Base-by-base conservation (phyloP, 352 stramenopile species). In the Hyaloperonospora brassicae region DNA sequence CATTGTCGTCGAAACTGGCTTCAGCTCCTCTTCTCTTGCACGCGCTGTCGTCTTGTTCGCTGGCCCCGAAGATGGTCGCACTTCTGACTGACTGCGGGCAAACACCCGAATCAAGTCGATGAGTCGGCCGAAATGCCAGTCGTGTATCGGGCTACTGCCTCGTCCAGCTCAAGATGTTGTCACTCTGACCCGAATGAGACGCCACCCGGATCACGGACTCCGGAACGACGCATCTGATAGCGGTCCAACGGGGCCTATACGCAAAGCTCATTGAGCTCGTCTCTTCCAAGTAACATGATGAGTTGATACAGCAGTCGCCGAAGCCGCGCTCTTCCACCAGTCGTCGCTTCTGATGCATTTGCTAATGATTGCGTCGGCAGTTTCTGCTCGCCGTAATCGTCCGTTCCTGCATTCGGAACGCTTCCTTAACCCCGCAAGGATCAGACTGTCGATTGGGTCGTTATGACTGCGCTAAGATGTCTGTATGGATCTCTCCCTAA, bases 161-260 rank as follows among this genome's bases (percentile, higher is more conserved):
- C 68, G 63, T 27, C 85, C 85, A 0, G 83, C 80, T 2, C 83
- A 61, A 22, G 75, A 70, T 0, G 88, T 95, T 44, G 82, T 95
- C 50, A 96, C 88, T 53, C 95, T 96, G 60, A 96, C 86, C 40
- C 96, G 94, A n/a, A 73, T 2, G 82, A n/a, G n/a, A n/a, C n/a
- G n/a, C n/a, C n/a, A n/a, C n/a, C n/a, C n/a, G n/a, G n/a, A n/a
- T n/a, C n/a, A n/a, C n/a, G n/a, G n/a, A n/a, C n/a, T n/a, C 89
- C 9, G 71, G 52, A 1, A 59, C 46, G 27, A 8, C 7, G 27
- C 27, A 31, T 31, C 7, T 31, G 7, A 31, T 31, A 3, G 27
- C 27, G 27, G 27, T 31, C 3, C 7, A 31, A 31, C 3, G 3
- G 27, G 7, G 27, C 3, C 27, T 31, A 8, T 31, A 31, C 27